Percentiles rank a stretch among this genome's conserved stretches.
Conservation (phyloP, 2,329 filamentous ascomycete genomes). For the Venturia carpophila region DNA sequence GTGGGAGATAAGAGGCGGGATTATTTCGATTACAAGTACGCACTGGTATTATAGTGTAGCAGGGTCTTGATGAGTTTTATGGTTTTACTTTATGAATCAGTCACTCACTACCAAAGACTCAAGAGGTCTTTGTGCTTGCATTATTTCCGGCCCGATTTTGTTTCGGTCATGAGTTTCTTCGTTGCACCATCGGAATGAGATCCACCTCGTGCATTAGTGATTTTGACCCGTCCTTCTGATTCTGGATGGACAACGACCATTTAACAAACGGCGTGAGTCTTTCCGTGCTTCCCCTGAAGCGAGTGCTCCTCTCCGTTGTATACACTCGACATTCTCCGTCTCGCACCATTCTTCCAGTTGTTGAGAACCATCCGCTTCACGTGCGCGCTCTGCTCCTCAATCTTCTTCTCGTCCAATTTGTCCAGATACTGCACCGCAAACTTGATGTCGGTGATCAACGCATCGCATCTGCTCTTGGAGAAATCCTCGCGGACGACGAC, state of each 20-base stretch:
- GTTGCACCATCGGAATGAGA: no score
- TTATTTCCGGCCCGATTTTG: no score
- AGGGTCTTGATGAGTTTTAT: no score
- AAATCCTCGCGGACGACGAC: slow-evolving; percentile 93
- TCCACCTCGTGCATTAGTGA: no score
- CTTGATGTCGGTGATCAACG: slow-evolving; percentile 69
- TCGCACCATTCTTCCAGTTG: slow-evolving; percentile 14
- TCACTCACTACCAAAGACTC: no score
- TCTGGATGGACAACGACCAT: not conserved
- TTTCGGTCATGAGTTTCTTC: no score
- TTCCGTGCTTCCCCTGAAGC: slow-evolving; percentile 80
- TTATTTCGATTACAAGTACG: no score
- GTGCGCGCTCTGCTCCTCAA: slow-evolving; percentile 62
- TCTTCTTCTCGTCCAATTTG: slow-evolving; percentile 62
- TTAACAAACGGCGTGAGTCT: slow-evolving; percentile 82
- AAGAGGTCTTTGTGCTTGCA: no score
- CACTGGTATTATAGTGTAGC: no score
- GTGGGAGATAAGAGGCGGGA: no score
- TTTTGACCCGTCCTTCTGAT: no score
- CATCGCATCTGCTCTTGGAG: slow-evolving; percentile 70
- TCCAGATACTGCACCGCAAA: slow-evolving; percentile 64
- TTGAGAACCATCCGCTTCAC: slow-evolving; percentile 20
- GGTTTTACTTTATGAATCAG: no score
- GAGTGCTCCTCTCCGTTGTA: slow-evolving; percentile 74
- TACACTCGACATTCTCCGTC: slow-evolving; percentile 20